Evolutionary conservation across 805 yeast genomes (phyloP).

Genomic region (Schwanniomyces yamadae): DNA sequence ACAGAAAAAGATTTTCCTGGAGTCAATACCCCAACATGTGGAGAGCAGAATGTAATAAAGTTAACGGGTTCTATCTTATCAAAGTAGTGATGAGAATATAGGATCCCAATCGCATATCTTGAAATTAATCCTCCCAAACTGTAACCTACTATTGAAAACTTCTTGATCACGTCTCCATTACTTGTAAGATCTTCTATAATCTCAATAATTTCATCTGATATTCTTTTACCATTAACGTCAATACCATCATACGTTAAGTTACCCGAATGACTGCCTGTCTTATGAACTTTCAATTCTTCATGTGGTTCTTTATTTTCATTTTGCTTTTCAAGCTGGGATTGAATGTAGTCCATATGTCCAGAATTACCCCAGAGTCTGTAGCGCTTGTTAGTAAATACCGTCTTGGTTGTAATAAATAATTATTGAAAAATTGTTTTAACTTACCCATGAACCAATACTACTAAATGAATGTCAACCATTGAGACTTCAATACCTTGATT

Average conservation of each 20-base stretch:
- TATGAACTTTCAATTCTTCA: slow-evolving; percentile 41
- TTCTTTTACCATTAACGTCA: slow-evolving; percentile 77
- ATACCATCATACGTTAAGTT: slow-evolving; percentile 84
- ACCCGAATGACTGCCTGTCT: slow-evolving; percentile 64
- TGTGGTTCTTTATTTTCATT: slow-evolving; percentile 10
- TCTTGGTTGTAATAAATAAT: not conserved
- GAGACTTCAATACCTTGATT: too few relatives aligned
- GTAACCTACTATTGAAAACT: slow-evolving; percentile 41
- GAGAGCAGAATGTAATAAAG: slow-evolving; percentile 54
- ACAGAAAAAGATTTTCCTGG: slow-evolving; percentile 46
- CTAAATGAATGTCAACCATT: slow-evolving; percentile 51
- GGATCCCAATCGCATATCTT: slow-evolving; percentile 45
- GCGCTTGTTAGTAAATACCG: not conserved
- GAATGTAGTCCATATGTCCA: slow-evolving; percentile 63
- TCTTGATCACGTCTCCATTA: slow-evolving; percentile 25
- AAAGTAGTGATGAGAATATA: slow-evolving; percentile 53
- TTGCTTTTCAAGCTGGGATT: slow-evolving; percentile 40
- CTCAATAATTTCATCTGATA: slow-evolving; percentile 59
- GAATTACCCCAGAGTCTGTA: slow-evolving; percentile 69
- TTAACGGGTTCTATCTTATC: slow-evolving; percentile 53
- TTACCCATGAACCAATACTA: slow-evolving; percentile 74
- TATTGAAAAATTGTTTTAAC: slow-evolving; percentile 19
- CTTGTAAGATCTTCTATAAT: slow-evolving; percentile 16
- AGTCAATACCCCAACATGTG: slow-evolving; percentile 67
- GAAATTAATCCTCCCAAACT: slow-evolving; percentile 44